Evolutionary conservation across 2,329 filamentous ascomycete genomes (phyloP), one percentile per base, ranked within the genome.

Genomic region (Stachybotrys chartarum): DNA sequence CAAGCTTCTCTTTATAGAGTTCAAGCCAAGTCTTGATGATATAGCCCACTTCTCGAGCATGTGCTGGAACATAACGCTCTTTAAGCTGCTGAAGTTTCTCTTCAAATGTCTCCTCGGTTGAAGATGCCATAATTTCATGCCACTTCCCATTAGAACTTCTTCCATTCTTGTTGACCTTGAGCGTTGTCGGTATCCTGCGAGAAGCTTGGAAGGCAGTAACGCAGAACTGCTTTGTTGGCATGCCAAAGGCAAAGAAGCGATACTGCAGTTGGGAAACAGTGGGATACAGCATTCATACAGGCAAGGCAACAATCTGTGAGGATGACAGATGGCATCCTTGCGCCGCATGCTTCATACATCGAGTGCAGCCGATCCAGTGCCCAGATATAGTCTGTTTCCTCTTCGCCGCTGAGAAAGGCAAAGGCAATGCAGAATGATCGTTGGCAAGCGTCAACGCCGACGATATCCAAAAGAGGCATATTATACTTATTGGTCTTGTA

Each of bases 271-370:
- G 56, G 53, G 53, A 64, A 64, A 32, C 35, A 52, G 30, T 31
- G 50, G 6, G 44, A 17, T 17, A 61, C 52, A 30, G 59, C 58
- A 50, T 64, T 60, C 8, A 64, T 62, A 44, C 49, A 59, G 31
- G 58, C 60, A 44, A 63, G 51, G 44, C 57, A 63, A 8, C 58
- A 53, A 45, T 66, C 60, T 51, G 59, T 65, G 7, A 65, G 32
- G 17, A 63, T 48, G 18, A 63, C 56, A 32, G 39, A 55, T 7
- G 48, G 53, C 50, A 55, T 47, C n/a, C 46, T 48, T 14, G 46
- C 46, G 46, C 46, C 18, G 46, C 50, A 53, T 11, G 50, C 39
- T 16, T 60, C 45, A 51, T 55, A 61, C 5, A 62, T 11, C 5
- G 48, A 61, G 30, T 51, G 54, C 1, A 63, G 47, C 32, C 48